A percentile compares a stretch with the other conserved stretches of the same genome.
phyloP scores from a whole-genome alignment of 768 basidiomycete genomes.

The Tulasnella calospora region DNA sequence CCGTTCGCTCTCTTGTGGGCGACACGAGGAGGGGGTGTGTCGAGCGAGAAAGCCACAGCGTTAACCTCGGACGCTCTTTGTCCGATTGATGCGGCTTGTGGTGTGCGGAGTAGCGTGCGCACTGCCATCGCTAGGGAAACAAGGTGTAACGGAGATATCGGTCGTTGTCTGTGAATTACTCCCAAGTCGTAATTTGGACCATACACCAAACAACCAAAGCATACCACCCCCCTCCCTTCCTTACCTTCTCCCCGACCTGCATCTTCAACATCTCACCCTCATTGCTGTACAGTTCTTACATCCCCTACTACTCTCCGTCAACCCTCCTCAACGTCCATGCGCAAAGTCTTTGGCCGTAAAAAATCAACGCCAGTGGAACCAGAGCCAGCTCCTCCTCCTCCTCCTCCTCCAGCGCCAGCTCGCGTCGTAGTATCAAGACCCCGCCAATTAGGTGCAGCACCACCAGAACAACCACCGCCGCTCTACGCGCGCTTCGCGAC shows the following conservation, averaged over 20 bases:
- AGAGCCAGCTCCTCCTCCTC: neutral
- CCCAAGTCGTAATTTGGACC: slow-evolving; percentile 3
- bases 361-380: neutral
- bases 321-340: neutral
- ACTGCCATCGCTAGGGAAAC: slow-evolving; percentile 1
- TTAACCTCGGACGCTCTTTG: neutral
- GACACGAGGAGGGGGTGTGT: no score
- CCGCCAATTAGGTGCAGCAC: neutral
- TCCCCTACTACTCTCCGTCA: neutral
- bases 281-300: neutral
- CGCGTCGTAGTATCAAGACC: slow-evolving; percentile 5
- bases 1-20: no score
- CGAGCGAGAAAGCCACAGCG: neutral
- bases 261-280: neutral
- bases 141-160: neutral
- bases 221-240: neutral
- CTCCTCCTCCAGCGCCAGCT: neutral
- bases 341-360: slow-evolving; percentile 1
- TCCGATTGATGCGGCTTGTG: no score
- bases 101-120: neutral
- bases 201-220: neutral
- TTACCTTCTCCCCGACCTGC: neutral
- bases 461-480: neutral
- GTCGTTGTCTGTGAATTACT: neutral
- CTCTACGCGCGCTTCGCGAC: slow-evolving; percentile 22